Evolutionary conservation across 305 asterid genomes (phyloP), one percentile per base, ranked within the genome.

Genomic region (Plantago rigida): DNA sequence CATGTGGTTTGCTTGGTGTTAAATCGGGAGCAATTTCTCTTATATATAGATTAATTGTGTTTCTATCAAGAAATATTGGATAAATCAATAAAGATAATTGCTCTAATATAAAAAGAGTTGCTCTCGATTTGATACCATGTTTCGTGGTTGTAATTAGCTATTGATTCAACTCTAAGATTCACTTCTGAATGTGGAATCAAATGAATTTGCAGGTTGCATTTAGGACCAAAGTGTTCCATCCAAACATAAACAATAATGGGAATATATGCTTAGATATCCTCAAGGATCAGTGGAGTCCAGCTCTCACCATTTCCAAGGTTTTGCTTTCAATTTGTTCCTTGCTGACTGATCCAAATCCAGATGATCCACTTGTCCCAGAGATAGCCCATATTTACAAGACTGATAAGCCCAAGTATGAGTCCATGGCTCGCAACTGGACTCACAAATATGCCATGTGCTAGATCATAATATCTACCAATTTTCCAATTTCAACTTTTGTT

Each of bases 261-360:
- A 89, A 86, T 59, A 89, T 86, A 65, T 89, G 95, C 76, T 77
- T 86, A 72, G 97, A 89, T 49, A 86, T 89, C 54, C 94, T 89
- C 50, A 89, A 86, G 77, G 95, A 89, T 71, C 97, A 89, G 60
- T 89, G 97, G 97, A 86, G 95, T 71, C 97, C 97, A 49, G 97
- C 97, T 52, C 95, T 89, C 69, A 89, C 96, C 81, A 86, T 89
- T 52, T 89, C 96, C 42, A 89, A 89, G 96, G 95, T 88, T 57
- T 78, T 88, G 44, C 90, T 88, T 11, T 88, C 96, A 0, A 88
- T 88, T 79, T 88, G 96, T 66, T 88, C 96, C 7, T 53, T 88
- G 80, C 86, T 88, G 5, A 88, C 90, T 2, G 95, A 88, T 70
- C 96, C 96, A 39, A 88, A 88, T 69, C 90, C 96, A 26, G 96